A percentile compares a stretch with the other conserved stretches of the same genome.
phyloP scores from a whole-genome alignment of 2,329 filamentous ascomycete genomes.

The Geosmithia flava region DNA sequence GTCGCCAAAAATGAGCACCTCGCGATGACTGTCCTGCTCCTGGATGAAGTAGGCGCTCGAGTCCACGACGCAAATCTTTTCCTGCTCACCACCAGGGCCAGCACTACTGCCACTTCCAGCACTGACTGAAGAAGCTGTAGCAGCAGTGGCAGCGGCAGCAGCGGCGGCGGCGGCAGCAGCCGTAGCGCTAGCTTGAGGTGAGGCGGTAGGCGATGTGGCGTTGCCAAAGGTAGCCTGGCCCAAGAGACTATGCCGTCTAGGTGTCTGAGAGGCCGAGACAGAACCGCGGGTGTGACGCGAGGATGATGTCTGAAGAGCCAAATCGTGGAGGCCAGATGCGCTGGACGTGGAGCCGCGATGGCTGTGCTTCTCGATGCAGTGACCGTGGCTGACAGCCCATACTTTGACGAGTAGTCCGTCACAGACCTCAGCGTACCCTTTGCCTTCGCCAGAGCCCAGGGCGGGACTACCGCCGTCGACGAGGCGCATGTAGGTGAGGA shows the following conservation, averaged over 20 bases:
- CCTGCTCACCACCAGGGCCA: constrained; percentile 15
- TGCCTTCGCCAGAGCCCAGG: constrained; percentile 65
- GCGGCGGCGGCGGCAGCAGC: neutral
- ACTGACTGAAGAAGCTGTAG: neutral
- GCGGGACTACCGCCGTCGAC: constrained; percentile 81
- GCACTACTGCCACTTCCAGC: neutral
- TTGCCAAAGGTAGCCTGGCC: constrained; percentile 12
- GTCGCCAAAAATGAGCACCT: constrained; percentile 90
- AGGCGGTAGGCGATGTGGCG: neutral
- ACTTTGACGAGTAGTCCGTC: constrained; percentile 83
- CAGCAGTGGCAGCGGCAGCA: too few relatives aligned
- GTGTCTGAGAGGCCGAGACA: neutral
- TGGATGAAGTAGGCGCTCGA: constrained; percentile 92
- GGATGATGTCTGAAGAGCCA: neutral
- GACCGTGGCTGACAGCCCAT: constrained; percentile 79
- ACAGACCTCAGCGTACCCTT: constrained; percentile 78
- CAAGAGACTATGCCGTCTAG: constrained; percentile 15
- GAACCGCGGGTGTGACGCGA: neutral
- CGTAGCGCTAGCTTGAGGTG: neutral
- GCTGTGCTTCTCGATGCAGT: constrained; percentile 64
- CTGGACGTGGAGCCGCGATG: constrained; percentile 46
- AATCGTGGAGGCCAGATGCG: constrained; percentile 24
- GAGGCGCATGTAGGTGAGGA: constrained; percentile 81
- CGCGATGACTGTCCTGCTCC: constrained; percentile 53
- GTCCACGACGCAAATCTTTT: constrained; percentile 60